Percentiles rank a stretch among this genome's conserved stretches.
phyloP scores from a whole-genome alignment of 306 rosid species.

The Datisca glomerata region DNA sequence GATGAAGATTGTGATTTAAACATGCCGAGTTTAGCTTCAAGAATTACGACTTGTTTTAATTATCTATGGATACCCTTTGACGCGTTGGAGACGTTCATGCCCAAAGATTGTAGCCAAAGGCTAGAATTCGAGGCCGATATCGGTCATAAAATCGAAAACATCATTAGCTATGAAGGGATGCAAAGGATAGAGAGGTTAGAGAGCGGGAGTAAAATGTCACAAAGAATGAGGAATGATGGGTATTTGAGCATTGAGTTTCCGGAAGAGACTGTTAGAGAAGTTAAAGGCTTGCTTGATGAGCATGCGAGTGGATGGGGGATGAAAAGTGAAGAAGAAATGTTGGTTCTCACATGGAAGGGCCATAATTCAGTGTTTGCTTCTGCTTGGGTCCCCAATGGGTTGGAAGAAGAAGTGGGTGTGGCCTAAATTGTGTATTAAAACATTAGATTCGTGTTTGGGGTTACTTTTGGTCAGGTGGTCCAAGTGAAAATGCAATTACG shows the following conservation, averaged over 20 bases:
- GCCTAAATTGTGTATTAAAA: too few relatives aligned
- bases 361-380: constrained; percentile 82
- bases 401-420: too few relatives aligned
- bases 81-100: constrained; percentile 76
- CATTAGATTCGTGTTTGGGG: too few relatives aligned
- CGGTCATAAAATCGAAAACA: constrained; percentile 77
- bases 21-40: constrained; percentile 45
- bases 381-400: constrained; percentile 53
- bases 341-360: constrained; percentile 95
- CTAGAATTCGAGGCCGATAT: constrained; percentile 77
- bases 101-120: constrained; percentile 72
- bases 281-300: constrained; percentile 70
- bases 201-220: constrained; percentile 31
- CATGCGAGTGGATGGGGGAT: constrained; percentile 99
- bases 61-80: constrained; percentile 94
- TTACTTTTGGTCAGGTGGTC: too few relatives aligned
- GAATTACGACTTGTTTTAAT: constrained; percentile 68
- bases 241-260: constrained; percentile 39
- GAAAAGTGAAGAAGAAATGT: constrained; percentile 77
- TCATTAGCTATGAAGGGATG: constrained; percentile 57
- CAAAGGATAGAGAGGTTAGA: constrained; percentile 73
- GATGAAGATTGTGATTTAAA: constrained; percentile 78
- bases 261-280: constrained; percentile 56
- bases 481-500: too few relatives aligned
- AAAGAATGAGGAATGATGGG: constrained; percentile 52